Base-by-base conservation (phyloP, 2,329 filamentous ascomycete genomes). In the Geosmithia flava region DNA sequence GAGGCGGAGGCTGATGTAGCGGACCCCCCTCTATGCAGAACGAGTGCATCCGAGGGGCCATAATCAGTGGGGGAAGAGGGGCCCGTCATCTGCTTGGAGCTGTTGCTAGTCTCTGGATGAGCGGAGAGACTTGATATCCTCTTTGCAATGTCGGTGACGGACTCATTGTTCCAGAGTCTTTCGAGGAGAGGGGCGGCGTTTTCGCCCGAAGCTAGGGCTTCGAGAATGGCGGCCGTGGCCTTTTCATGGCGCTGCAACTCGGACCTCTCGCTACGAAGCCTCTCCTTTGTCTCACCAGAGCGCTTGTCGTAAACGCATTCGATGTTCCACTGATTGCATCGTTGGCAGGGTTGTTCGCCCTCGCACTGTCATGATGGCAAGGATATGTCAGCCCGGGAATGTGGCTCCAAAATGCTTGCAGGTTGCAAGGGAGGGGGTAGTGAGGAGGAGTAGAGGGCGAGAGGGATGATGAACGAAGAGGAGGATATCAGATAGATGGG, bases 291-390 rank as follows among this genome's bases (percentile, higher is more conserved):
- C 23, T 49, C 43, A 3, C 33, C 23, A n/a, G 47, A 33, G 3
- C 47, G 30, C 30, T 49, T 17, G 16, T 49, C 44, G 43, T 49
- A 46, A 20, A 46, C 15, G n/a, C 46, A 47, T 19, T 42, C 37
- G 7, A 20, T 41, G 11, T 43, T 41, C 19, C 39, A 42, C n/a
- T 41, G 20, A n/a, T 47, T 5, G 40, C 46, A 47, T 11, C 46
- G 46, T 20, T 47, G 46, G 39, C 46, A 47, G 11, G 46, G 46
- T 11, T 33, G 39, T 39, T 27, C 8, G 16, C 46, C 46, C 6
- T 42, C 40, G 16, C 46, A 47, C 46, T 47, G 27, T 13, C 6
- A 13, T 37, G 6, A 13, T 37, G 13, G 33, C 33, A 16, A 6
- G 33, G 33, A 13, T 5, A 37, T 37, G 41, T 42, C 41, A 19